Base-by-base conservation (phyloP, 177 flowering plant genomes). In the Vitis hybrid region DNA sequence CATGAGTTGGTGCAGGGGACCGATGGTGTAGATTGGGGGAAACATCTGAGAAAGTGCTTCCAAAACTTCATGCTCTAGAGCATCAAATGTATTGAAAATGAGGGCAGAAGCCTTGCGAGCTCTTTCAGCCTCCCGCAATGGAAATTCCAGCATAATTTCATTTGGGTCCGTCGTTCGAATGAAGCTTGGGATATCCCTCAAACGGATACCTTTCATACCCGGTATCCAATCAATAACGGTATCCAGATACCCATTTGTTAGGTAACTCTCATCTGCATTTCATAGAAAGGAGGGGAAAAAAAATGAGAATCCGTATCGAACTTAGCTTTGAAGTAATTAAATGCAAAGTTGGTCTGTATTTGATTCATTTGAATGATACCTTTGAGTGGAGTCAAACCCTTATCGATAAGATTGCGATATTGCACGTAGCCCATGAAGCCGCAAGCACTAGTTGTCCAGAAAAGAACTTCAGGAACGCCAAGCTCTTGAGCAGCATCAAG, bases 401-500 rank as follows among this genome's bases (percentile, higher is more conserved):
- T 66, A 12, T 72, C 62, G 17, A 59, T 62, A 2, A 79, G 41
- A 8, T 8, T n/a, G 7, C 56, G 65, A 24, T 56, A 75, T 0
- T 76, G 68, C 3, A 69, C 8, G 56, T 71, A 72, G 1, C 69
- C 71, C 74, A 79, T 30, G 55, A 74, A 75, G 20, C 80, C 77
- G 63, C 76, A 74, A 7, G 74, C 81, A 4, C 84, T 76, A 2
- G 66, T 58, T 0, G 87, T 78, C 83, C 84, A 84, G 20, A 78
- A 75, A 10, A 76, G 52, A 1, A 74, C 73, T 3, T 65, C 62
- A 0, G 81, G 85, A 56, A 84, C 61, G n/a, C 79, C 75, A 11
- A 82, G 53, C 30, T 84, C 79, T 11, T 73, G n/a, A 3, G 84
- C 79, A 0, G 71, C 82, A n/a, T 73, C 35, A 0, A 72, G 56